Percentiles rank a stretch among this genome's conserved stretches.
These are phyloP conservation scores for Epichloe sp. DNA, from an alignment of 2,329 filamentous ascomycete species.

Conservation along the genomic window DNA sequence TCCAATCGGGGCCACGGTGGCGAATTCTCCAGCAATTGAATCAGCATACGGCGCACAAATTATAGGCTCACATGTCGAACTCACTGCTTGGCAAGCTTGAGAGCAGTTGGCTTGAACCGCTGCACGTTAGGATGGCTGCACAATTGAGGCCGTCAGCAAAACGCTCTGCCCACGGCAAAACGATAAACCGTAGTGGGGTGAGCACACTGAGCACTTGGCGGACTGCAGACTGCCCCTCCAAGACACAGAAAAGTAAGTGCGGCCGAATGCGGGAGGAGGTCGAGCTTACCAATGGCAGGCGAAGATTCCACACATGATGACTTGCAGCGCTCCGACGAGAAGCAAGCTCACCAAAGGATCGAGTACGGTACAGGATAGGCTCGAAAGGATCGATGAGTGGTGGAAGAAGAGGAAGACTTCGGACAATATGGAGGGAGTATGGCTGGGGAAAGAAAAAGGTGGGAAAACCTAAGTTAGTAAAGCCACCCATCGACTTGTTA, in stretches of 20 bases:
- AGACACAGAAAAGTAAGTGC: constrained; percentile 7
- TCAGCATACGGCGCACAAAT: constrained; percentile 5
- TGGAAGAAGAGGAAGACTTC: not conserved
- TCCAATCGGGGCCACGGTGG: constrained; percentile 97
- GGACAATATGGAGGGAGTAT: not conserved
- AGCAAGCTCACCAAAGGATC: not conserved
- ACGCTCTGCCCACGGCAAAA: not conserved
- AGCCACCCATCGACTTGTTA: not conserved
- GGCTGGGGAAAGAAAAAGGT: not conserved
- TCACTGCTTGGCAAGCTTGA: constrained; percentile 89
- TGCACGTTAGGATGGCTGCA: constrained; percentile 78
- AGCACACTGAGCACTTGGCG: constrained; percentile 1
- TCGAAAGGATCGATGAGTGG: constrained; percentile 1
- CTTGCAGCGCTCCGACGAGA: constrained; percentile 12
- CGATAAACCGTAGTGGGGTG: constrained; percentile 18
- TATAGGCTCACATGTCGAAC: constrained; percentile 22
- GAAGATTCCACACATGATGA: constrained; percentile 91
- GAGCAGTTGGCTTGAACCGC: constrained; percentile 89
- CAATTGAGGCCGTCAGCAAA: constrained; percentile 6
- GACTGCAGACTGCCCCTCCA: constrained; percentile 13
- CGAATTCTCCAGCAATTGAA: constrained; percentile 50
- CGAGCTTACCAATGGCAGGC: constrained; percentile 72
- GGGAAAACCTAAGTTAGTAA: not conserved
- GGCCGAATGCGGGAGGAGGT: not conserved
- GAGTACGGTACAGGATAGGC: not conserved